Base-by-base conservation (phyloP, 2,329 filamentous ascomycete genomes). In the Aspergillus japonicus region DNA sequence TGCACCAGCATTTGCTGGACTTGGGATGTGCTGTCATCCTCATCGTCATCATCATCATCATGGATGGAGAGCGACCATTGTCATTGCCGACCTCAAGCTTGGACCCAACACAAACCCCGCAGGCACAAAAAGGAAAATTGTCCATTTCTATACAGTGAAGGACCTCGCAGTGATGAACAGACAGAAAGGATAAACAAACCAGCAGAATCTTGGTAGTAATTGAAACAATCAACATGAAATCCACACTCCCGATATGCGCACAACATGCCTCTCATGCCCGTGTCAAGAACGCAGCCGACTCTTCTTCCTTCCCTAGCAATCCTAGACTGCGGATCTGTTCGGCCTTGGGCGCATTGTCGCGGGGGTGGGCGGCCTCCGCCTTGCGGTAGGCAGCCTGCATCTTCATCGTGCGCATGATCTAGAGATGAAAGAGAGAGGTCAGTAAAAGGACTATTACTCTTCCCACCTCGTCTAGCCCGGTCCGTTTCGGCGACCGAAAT, bases 281-380 rank as follows among this genome's bases (percentile, higher is more conserved):
- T 47, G 64, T 72, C 64, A 82, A 62, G 50, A 82, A 82, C 73
- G 84, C 83, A 73, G 88, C 86, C 58, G 88, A 86, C 68, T 95
- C 90, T 69, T 96, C 90, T 67, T 95, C 89, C 77, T 92, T 92
- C 72, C 89, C 88, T 69, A 98, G 73, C 66, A 97, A 78, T 49
- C 94, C 94, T 63, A 98, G 77, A 75, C 89, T 92, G 77, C 92
- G 85, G 83, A 98, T 96, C 81, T 95, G 87, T 61, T 90, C 91
- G 5, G 90, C 90, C 64, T 86, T 92, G 62, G 92, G 92, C 60
- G 87, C 89, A 71, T 91, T 88, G 74, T 95, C 91, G 80, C 91
- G 86, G 64, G 89, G 85, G 69, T 89, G 87, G 68, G 89, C 83
- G 58, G 88, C 84, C 77, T 92, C 87, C 59, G 88, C 85, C 79